These are phyloP conservation scores for Quambalaria eucalypti DNA, from an alignment of 1,284 basidiomycete species.

Conservation along the genomic window DNA sequence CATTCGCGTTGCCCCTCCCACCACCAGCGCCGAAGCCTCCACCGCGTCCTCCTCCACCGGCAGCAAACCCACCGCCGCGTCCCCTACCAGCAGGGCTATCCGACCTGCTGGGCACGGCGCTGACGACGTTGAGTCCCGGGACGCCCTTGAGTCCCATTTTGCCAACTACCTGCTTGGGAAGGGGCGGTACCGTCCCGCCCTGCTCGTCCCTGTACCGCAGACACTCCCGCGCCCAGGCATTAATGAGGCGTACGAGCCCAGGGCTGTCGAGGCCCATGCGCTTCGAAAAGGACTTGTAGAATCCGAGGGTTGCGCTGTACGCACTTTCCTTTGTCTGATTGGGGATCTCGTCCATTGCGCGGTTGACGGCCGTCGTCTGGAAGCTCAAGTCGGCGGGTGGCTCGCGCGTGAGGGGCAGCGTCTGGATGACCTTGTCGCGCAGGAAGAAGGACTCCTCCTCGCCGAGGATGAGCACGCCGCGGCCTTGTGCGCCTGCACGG, in stretches of 20 bases:
- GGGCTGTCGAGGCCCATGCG: constrained; percentile 50
- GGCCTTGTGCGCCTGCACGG: constrained; percentile 52
- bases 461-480: constrained; percentile 58
- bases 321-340: constrained; percentile 52
- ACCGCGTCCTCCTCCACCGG: neutral
- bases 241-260: constrained; percentile 51
- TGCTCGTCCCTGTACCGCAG: constrained; percentile 50
- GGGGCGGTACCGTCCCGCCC: constrained; percentile 46
- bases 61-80: neutral
- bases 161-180: constrained; percentile 55
- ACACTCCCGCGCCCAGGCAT: constrained; percentile 51
- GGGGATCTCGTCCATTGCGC: neutral
- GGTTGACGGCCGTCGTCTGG: neutral
- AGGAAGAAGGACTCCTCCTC: constrained; percentile 57
- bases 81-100: neutral
- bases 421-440: constrained; percentile 48
- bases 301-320: constrained; percentile 57
- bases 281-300: constrained; percentile 54
- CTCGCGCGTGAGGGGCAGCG: constrained; percentile 42
- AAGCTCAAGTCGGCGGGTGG: neutral
- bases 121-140: constrained; percentile 50
- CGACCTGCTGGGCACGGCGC: constrained; percentile 12
- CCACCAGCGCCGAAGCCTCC: neutral
- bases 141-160: constrained; percentile 59
- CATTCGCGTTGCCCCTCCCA: too few relatives aligned